Evolutionary conservation across 805 yeast species (phyloP).

Genomic region (Zygosaccharomyces gambellarensis): DNA sequence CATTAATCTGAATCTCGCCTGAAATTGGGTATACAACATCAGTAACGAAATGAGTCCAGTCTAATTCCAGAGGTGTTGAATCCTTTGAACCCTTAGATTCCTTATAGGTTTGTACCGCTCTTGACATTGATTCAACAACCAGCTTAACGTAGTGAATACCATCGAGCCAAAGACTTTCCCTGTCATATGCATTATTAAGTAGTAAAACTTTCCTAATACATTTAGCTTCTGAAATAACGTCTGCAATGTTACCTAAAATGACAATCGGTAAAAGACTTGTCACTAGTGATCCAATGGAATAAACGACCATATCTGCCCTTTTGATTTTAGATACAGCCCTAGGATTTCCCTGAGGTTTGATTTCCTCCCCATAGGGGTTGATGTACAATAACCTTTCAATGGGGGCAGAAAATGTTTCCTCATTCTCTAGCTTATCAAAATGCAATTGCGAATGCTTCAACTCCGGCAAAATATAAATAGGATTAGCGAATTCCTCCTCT

Average conservation of each 20-base stretch:
- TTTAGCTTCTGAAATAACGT: constrained; percentile 42
- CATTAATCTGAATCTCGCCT: constrained; percentile 49
- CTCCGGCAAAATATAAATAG: constrained; percentile 56
- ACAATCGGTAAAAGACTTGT: constrained; percentile 81
- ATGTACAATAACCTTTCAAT: constrained; percentile 70
- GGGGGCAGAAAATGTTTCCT: constrained; percentile 66
- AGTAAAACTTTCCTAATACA: constrained; percentile 49
- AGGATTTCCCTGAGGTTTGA: constrained; percentile 66
- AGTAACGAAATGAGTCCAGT: constrained; percentile 50
- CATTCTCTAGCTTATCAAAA: constrained; percentile 52
- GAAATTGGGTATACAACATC: constrained; percentile 54
- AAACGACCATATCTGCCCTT: constrained; percentile 53
- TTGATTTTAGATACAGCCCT: constrained; percentile 51
- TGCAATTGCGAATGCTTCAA: constrained; percentile 68
- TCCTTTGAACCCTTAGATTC: constrained; percentile 18
- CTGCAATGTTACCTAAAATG: constrained; percentile 67
- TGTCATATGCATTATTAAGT: constrained; percentile 68
- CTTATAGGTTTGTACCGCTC: constrained; percentile 20
- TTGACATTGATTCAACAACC: constrained; percentile 38
- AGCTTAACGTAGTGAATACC: constrained; percentile 56
- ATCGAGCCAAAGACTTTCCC: constrained; percentile 70
- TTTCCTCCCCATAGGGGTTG: constrained; percentile 84
- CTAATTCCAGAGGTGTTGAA: constrained; percentile 10
- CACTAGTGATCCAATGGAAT: constrained; percentile 84
- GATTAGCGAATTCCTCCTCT: constrained; percentile 58